Evolutionary conservation across 768 basidiomycete species (phyloP).

Genomic region (Mycena capillaripes): DNA sequence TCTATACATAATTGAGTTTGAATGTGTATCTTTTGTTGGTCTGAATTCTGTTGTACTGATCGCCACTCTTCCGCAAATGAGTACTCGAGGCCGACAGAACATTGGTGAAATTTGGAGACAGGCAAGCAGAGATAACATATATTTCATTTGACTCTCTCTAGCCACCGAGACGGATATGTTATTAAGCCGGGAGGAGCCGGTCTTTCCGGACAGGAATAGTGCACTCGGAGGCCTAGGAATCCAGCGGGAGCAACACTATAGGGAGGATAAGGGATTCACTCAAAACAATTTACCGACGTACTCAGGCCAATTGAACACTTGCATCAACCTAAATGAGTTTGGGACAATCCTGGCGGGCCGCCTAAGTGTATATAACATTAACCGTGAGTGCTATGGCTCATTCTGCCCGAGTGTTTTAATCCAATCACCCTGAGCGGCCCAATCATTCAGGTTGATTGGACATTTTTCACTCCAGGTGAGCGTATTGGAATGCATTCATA

Average conservation of each 20-base stretch:
- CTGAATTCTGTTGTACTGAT: conserved; percentile 6
- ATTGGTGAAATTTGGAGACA: conserved; percentile 11
- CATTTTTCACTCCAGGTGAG: conserved; percentile 13
- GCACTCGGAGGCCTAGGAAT: background rate
- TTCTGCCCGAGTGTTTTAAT: conserved; percentile 12
- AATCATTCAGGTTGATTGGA: conserved; percentile 15
- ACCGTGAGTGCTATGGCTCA: conserved; percentile 14
- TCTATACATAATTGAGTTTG: conserved; percentile 11
- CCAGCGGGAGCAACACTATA: background rate
- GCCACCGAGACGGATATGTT: conserved; percentile 7
- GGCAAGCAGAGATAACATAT: conserved; percentile 4
- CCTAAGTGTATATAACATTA: conserved; percentile 14
- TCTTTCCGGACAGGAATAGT: conserved; percentile 1
- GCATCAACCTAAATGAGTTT: conserved; percentile 20
- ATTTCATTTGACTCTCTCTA: conserved; percentile 6
- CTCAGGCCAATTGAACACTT: conserved; percentile 10
- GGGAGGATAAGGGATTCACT: background rate
- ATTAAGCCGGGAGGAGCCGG: conserved; percentile 9
- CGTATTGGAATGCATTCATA: conserved; percentile 9
- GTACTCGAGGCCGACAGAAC: conserved; percentile 11
- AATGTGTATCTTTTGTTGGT: conserved; percentile 1
- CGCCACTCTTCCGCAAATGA: conserved; percentile 10
- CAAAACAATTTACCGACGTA: conserved; percentile 7
- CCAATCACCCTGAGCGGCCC: conserved; percentile 4
- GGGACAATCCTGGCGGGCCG: conserved; percentile 3